Evolutionary conservation across 331 rosid species (phyloP).

Genomic region (Malus hybrid): DNA sequence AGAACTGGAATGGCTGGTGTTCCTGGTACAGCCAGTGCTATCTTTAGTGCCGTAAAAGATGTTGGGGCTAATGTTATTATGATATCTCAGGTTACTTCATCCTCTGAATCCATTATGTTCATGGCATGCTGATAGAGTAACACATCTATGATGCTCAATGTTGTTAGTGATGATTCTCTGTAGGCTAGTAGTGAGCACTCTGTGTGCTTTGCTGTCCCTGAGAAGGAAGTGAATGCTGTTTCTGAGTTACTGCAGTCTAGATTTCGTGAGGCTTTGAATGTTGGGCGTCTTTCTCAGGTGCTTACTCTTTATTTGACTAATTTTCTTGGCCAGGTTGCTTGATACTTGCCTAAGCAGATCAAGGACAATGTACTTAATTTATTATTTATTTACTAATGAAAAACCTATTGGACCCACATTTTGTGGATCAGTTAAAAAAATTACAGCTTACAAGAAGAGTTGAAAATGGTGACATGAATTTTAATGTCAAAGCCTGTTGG

Average conservation of each 20-base stretch:
- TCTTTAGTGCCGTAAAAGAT: constrained; percentile 86
- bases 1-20: constrained; percentile 99
- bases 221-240: constrained; percentile 92
- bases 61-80: constrained; percentile 99
- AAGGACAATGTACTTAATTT: neutral
- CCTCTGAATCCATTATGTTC: constrained; percentile 7
- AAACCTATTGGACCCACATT: neutral
- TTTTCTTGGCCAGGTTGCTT: neutral
- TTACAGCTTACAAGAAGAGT: neutral
- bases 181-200: constrained; percentile 99
- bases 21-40: constrained; percentile 92
- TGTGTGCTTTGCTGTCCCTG: constrained; percentile 98
- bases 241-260: constrained; percentile 85
- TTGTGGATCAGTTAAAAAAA: neutral
- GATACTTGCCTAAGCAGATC: neutral
- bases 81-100: constrained; percentile 84
- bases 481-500: neutral
- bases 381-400: neutral
- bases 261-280: constrained; percentile 91
- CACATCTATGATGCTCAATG: constrained; percentile 14
- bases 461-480: neutral
- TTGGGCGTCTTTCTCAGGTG: constrained; percentile 98
- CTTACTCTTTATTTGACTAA: constrained; percentile 14
- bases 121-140: constrained; percentile 7
- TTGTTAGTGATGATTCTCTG: constrained; percentile 19